phyloP scores from a whole-genome alignment of 2,329 filamentous ascomycete species.

The Fusarium sp. region DNA sequence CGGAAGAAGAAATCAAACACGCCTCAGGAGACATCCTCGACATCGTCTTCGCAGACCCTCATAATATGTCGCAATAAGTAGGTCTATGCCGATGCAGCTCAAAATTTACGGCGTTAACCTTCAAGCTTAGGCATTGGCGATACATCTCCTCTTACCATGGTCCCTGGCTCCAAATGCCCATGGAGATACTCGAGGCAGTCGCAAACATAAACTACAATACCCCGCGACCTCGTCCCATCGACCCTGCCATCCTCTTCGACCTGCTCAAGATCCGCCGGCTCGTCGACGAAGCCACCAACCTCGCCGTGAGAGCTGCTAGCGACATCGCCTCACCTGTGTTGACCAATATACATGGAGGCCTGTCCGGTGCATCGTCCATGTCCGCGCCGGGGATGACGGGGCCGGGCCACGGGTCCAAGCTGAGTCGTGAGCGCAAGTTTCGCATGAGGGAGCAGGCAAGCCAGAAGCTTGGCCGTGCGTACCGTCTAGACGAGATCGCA shows the following conservation, averaged over 20 bases:
- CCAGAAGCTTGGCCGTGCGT: slow-evolving; percentile 79
- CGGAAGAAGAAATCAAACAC: slow-evolving; percentile 28
- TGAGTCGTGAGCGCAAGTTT: slow-evolving; percentile 80
- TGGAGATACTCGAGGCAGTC: slow-evolving; percentile 80
- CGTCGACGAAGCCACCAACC: slow-evolving; percentile 81
- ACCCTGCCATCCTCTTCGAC: slow-evolving; percentile 84
- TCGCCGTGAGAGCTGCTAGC: slow-evolving; percentile 79
- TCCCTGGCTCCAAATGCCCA: slow-evolving; percentile 81
- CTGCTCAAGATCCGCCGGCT: slow-evolving; percentile 81
- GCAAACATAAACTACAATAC: slow-evolving; percentile 83
- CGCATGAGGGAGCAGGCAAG: slow-evolving; percentile 83
- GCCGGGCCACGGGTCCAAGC: slow-evolving; percentile 67
- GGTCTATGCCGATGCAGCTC: slow-evolving; percentile 45
- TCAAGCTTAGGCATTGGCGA: slow-evolving; percentile 74
- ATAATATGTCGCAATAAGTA: slow-evolving; percentile 72
- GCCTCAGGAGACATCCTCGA: slow-evolving; percentile 13
- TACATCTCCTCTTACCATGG: slow-evolving; percentile 87
- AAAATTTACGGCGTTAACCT: slow-evolving; percentile 19
- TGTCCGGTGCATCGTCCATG: slow-evolving; percentile 35
- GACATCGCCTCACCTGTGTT: slow-evolving; percentile 73
- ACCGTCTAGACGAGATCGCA: slow-evolving; percentile 83
- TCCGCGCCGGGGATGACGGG: slow-evolving; percentile 48
- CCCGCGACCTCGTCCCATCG: slow-evolving; percentile 77
- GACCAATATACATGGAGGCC: slow-evolving; percentile 60
- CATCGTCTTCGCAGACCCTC: slow-evolving; percentile 31